Evolutionary conservation across 495 filamentous ascomycete species (phyloP).

Genomic region (Aspergillus affinis): DNA sequence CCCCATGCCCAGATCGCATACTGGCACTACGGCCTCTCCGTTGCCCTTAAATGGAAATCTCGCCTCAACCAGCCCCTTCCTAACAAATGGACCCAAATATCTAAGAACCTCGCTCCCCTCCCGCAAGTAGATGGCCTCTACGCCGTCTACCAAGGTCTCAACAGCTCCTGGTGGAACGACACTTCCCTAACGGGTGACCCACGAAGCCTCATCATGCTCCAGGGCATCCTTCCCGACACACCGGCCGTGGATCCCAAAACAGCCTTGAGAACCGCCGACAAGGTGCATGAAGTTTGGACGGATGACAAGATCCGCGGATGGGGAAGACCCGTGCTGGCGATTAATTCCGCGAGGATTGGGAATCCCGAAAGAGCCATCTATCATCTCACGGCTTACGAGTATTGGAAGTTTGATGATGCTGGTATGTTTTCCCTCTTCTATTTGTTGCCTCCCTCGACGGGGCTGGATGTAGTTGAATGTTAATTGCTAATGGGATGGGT

Average conservation of each 20-base stretch:
- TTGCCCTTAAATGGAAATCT: conserved; percentile 10
- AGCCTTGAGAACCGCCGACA: conserved; percentile 15
- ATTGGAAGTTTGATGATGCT: conserved; percentile 21
- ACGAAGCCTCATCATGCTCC: conserved; percentile 20
- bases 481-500: background rate
- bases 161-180: conserved; percentile 18
- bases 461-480: background rate
- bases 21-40: conserved; percentile 18
- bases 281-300: conserved; percentile 14
- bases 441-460: background rate
- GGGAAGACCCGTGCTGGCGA: conserved; percentile 17
- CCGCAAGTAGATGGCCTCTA: conserved; percentile 14
- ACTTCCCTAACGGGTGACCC: conserved; percentile 12
- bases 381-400: conserved; percentile 19
- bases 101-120: conserved; percentile 10
- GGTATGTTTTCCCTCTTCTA: conserved; percentile 5
- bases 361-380: conserved; percentile 13
- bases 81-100: conserved; percentile 8
- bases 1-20: conserved; percentile 11
- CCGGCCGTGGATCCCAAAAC: conserved; percentile 11
- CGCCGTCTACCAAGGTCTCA: conserved; percentile 17
- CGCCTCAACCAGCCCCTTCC: conserved; percentile 12
- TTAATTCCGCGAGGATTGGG: conserved; percentile 18
- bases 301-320: conserved; percentile 16
- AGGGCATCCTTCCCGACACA: conserved; percentile 19